These are phyloP conservation scores for Entamoeba moshkovskii DNA, from an alignment of 208 protist species.

Conservation along the genomic window DNA sequence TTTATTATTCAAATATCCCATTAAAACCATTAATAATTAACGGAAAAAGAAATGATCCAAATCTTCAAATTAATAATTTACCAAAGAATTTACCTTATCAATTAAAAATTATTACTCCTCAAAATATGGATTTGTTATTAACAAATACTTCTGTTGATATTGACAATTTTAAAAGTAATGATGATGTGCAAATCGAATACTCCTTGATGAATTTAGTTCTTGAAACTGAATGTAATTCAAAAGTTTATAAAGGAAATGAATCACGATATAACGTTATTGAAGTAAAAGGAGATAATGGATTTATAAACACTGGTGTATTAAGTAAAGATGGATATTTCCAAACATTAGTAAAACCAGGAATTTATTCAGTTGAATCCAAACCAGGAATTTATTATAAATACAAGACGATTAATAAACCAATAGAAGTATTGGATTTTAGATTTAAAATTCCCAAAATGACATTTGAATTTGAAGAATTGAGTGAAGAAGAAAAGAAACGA, in stretches of 20 bases:
- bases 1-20: neutral
- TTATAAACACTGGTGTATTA: neutral
- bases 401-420: neutral
- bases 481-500: neutral
- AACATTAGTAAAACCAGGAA: neutral
- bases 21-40: neutral
- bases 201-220: neutral
- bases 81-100: neutral
- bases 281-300: neutral
- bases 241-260: neutral
- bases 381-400: neutral
- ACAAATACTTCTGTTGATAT: neutral
- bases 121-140: neutral
- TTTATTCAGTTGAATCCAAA: neutral
- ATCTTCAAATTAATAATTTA: neutral
- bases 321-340: neutral
- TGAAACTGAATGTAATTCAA: neutral
- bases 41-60: neutral
- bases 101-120: neutral
- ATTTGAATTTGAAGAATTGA: neutral
- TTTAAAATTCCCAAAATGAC: neutral
- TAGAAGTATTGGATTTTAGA: neutral
- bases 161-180: neutral
- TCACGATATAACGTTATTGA: neutral
- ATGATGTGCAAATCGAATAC: neutral